These are phyloP conservation scores for Barbarea vulgaris DNA, from an alignment of 345 rosid genomes.

Conservation along the genomic window DNA sequence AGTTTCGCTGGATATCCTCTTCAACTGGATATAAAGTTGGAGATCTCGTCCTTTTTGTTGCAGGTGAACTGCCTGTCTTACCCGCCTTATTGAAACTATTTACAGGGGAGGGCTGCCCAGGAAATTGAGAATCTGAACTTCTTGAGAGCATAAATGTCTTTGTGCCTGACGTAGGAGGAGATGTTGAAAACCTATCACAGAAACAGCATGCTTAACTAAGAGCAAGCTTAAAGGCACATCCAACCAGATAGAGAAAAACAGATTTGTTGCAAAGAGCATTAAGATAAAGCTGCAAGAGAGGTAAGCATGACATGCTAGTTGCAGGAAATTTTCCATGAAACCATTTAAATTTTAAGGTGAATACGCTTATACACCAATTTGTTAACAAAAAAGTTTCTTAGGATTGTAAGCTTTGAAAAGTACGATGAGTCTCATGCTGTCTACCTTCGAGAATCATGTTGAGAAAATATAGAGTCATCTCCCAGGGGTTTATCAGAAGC, in stretches of 20 bases:
- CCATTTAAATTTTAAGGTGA: constrained; percentile 12
- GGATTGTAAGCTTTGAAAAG: constrained; percentile 18
- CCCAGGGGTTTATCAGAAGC: constrained; percentile 38
- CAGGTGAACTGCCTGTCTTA: constrained; percentile 38
- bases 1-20: constrained; percentile 51
- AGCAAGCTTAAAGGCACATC: constrained; percentile 21
- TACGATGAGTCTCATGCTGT: constrained; percentile 15
- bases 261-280: constrained; percentile 12
- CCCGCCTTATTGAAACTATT: constrained; percentile 35
- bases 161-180: constrained; percentile 36
- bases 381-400: constrained; percentile 6
- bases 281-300: constrained; percentile 24
- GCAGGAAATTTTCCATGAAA: background rate
- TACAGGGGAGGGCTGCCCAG: constrained; percentile 44
- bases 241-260: constrained; percentile 15
- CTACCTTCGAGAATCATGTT: constrained; percentile 56
- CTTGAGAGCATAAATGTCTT: constrained; percentile 36
- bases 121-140: constrained; percentile 52
- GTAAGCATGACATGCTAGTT: constrained; percentile 28
- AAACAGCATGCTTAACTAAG: constrained; percentile 20
- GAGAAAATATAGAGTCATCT: constrained; percentile 42
- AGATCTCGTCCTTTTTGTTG: constrained; percentile 72
- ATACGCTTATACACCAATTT: constrained; percentile 3
- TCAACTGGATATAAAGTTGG: constrained; percentile 52
- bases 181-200: constrained; percentile 39